Percentiles rank a stretch among this genome's conserved stretches.
These are phyloP conservation scores for Cordyceps cateniannulata DNA, from an alignment of 2,329 filamentous ascomycete species.

Conservation along the genomic window DNA sequence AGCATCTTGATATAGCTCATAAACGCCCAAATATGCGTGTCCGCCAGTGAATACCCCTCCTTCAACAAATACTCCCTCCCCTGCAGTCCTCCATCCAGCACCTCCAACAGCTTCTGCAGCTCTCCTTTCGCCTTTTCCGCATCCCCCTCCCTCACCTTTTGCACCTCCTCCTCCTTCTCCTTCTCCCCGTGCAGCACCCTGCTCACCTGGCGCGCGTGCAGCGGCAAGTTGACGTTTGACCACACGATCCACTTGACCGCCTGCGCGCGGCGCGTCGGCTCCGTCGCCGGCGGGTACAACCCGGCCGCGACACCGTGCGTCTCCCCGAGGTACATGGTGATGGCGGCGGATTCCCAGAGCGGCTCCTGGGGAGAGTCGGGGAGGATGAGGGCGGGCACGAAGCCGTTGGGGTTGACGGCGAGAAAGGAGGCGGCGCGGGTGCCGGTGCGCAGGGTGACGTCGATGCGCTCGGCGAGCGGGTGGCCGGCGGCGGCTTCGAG, in stretches of 20 bases:
- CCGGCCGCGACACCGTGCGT: slow-evolving; percentile 4
- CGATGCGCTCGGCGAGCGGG: slow-evolving; percentile 5
- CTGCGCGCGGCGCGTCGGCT: slow-evolving; percentile 5
- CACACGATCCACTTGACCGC: slow-evolving; percentile 14
- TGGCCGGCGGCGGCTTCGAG: slow-evolving; percentile 10
- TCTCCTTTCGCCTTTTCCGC: neutral
- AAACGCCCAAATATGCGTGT: slow-evolving; percentile 11
- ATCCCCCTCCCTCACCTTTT: neutral
- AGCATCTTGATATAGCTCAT: slow-evolving; percentile 8
- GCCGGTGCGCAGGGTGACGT: neutral
- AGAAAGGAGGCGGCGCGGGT: slow-evolving; percentile 1
- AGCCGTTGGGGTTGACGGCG: slow-evolving; percentile 14
- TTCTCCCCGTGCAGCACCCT: neutral
- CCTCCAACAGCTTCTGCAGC: neutral
- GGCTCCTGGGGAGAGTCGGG: neutral
- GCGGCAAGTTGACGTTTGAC: slow-evolving; percentile 2
- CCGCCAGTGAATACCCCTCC: slow-evolving; percentile 2
- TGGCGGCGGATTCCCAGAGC: slow-evolving; percentile 15
- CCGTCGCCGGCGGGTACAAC: neutral
- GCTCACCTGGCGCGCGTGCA: neutral
- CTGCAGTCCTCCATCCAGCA: neutral
- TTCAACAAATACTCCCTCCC: slow-evolving; percentile 1
- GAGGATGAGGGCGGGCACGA: slow-evolving; percentile 12
- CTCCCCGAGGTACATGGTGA: slow-evolving; percentile 13
- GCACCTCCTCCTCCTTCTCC: neutral